phyloP scores from a whole-genome alignment of 176 grass and related monocot genomes.

The Oryza coarctata region DNA sequence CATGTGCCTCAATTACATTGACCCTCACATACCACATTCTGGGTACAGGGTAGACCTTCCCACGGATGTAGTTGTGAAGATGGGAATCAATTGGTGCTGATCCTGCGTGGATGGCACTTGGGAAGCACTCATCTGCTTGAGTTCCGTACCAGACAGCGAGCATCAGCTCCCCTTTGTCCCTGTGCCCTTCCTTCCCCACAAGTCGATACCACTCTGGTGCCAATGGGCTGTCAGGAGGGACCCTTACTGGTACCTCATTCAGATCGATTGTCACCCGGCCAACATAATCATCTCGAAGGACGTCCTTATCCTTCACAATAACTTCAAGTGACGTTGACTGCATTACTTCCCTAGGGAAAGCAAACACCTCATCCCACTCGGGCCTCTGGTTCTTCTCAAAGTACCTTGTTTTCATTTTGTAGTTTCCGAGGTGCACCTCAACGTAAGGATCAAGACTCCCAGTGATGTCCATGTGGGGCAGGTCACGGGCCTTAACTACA shows the following conservation, averaged over 20 bases:
- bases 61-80: slow-evolving; percentile 63
- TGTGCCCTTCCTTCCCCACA: slow-evolving; percentile 73
- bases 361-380: slow-evolving; percentile 92
- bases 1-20: slow-evolving; percentile 71
- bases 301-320: slow-evolving; percentile 73
- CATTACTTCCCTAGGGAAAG: slow-evolving; percentile 68
- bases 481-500: slow-evolving; percentile 83
- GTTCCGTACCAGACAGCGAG: slow-evolving; percentile 90
- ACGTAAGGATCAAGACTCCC: slow-evolving; percentile 90
- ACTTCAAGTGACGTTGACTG: slow-evolving; percentile 62
- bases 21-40: slow-evolving; percentile 92
- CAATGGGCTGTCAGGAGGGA: slow-evolving; percentile 87
- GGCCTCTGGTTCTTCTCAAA: slow-evolving; percentile 76
- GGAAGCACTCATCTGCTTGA: slow-evolving; percentile 93
- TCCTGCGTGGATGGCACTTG: slow-evolving; percentile 66
- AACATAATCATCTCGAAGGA: slow-evolving; percentile 60
- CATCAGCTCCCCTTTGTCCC: slow-evolving; percentile 84
- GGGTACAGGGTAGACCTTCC: slow-evolving; percentile 81
- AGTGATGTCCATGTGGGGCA: slow-evolving; percentile 78
- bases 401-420: slow-evolving; percentile 59
- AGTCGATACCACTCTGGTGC: slow-evolving; percentile 93
- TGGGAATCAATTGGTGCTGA: slow-evolving; percentile 36
- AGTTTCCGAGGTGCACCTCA: slow-evolving; percentile 75
- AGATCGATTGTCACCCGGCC: slow-evolving; percentile 61
- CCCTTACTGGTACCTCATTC: slow-evolving; percentile 73